Evolutionary conservation across 108 stramenopile species (phyloP), one percentile per base, ranked within the genome.

Genomic region (Nitzschia sp.): DNA sequence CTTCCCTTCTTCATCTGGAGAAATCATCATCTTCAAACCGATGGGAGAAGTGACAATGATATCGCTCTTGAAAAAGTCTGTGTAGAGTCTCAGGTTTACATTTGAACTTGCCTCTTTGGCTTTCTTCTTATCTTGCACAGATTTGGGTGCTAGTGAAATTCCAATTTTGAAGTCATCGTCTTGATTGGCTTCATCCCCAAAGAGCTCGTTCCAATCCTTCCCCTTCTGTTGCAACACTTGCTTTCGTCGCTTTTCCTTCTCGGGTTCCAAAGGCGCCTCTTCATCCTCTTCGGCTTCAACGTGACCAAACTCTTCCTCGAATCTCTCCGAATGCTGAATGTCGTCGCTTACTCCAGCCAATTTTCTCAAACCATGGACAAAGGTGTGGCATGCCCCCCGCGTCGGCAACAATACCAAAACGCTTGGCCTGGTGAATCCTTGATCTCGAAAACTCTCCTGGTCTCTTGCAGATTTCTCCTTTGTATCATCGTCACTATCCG

Each of bases 131-230:
- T 8, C n/a, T 52, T 41, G 50, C 0, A 73, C 80, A 29, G 71
- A 56, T 56, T 83, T 85, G 38, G 87, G 87, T 10, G 90, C 86
- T 6, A 98, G 39, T 2, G 92, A 74, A 37, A 98, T 82, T 44
- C 95, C 97, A 41, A 97, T 63, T 65, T 93, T 94, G 70, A 98
- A 97, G 59, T 97, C 95, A 66, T 98, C 97, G 63, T 98, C 97
- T 38, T 80, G 65, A 63, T 98, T 96, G 25, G 66, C 88, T 37
- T 84, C 73, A 51, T 92, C 95, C 22, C 91, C 95, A 64, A 97
- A 89, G 34, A 96, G 53, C 58, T 94, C 91, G 46, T 86, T 73
- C 95, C 94, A 96, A 56, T 95, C 95, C 25, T 53, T 66, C 8
- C 92, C 94, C 65, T 95, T 95, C 57, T 76, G 55, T 61, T 75